phyloP scores from a whole-genome alignment of 2,329 filamentous ascomycete genomes.

The Botryotinia calthae region DNA sequence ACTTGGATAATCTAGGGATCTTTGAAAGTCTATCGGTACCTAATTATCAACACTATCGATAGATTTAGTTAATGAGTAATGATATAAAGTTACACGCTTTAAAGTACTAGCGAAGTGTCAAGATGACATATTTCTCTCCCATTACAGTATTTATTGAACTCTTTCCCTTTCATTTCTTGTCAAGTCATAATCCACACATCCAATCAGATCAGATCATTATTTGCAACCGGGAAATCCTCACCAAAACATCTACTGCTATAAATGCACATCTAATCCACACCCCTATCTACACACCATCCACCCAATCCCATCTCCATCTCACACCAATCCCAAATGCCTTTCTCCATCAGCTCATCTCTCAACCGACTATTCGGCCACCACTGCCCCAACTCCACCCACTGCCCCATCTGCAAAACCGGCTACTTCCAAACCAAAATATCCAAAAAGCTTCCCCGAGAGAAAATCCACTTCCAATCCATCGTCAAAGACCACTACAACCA shows the following conservation, averaged over 20 bases:
- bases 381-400: neutral
- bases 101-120: neutral
- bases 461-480: neutral
- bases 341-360: neutral
- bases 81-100: neutral
- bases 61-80: too few species aligned
- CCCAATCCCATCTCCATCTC: neutral
- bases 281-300: neutral
- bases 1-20: too few species aligned
- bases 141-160: neutral
- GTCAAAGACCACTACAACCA: neutral
- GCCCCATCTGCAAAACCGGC: neutral
- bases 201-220: neutral
- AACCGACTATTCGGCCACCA: neutral
- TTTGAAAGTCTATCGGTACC: neutral
- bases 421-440: neutral
- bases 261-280: neutral
- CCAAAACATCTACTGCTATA: neutral
- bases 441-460: neutral
- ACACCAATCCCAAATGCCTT: neutral
- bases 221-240: neutral
- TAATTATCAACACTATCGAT: neutral
- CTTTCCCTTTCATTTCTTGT: neutral
- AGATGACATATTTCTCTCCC: neutral
- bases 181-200: neutral